Base-by-base conservation (phyloP, 768 basidiomycete species). In the Mycena leptocephala region DNA sequence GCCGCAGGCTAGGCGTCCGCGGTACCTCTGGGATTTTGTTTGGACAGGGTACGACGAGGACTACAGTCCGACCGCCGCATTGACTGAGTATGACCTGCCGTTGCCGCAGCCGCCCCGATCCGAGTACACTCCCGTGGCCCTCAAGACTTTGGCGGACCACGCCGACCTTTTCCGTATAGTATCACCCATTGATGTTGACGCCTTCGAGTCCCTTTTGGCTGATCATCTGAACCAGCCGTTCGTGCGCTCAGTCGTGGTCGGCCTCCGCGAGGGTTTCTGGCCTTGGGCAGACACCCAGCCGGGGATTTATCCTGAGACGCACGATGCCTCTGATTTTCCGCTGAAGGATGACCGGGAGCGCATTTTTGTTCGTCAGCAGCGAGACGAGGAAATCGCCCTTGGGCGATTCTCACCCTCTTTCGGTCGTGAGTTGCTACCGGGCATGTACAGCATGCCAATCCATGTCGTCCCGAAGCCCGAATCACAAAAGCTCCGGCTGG, bases 251-350 rank as follows among this genome's bases (percentile, higher is more conserved):
- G n/a, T n/a, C n/a, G n/a, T n/a, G n/a, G n/a, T n/a, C n/a, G n/a
- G n/a, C n/a, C n/a, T n/a, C n/a, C n/a, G n/a, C n/a, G n/a, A n/a
- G n/a, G n/a, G n/a, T n/a, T n/a, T n/a, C n/a, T n/a, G n/a, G n/a
- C n/a, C n/a, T n/a, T n/a, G n/a, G n/a, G n/a, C n/a, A n/a, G n/a
- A n/a, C n/a, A n/a, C n/a, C n/a, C n/a, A n/a, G n/a, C n/a, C n/a
- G n/a, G n/a, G n/a, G n/a, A n/a, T n/a, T n/a, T n/a, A n/a, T n/a
- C 51, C 51, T 10, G 51, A 53, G 81, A 82, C 0, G 82, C 82
- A 53, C 78, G 59, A 76, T 2, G 68, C 32, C 11, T 63, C 37
- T 18, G 24, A 43, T 22, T 18, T 20, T 14, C 62, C 59, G 18
- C 33, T 43, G 6, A 70, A 28, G 14, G 13, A 14, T 18, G 69